phyloP scores from a whole-genome alignment of 495 filamentous ascomycete species.

The Neurospora intermedia region DNA sequence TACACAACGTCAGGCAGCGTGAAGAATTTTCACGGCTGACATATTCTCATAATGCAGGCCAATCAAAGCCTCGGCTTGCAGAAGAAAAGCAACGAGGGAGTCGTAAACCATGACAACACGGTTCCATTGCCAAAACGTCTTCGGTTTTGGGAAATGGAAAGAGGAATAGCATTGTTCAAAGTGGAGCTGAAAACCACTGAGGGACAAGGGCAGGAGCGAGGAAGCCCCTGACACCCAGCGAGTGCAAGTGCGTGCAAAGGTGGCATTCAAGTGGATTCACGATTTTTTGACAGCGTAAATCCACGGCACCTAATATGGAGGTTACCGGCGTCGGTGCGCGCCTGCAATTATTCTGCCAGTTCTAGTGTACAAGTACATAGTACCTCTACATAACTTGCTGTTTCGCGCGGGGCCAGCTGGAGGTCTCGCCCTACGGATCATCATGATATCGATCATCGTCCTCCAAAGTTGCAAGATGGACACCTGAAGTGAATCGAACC shows the following conservation, averaged over 20 bases:
- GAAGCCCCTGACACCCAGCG: not conserved
- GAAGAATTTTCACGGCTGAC: not conserved
- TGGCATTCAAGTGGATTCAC: not conserved
- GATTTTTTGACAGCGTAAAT: not conserved
- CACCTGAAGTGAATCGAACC: not conserved
- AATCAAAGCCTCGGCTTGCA: not conserved
- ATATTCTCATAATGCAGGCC: not conserved
- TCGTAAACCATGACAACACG: not conserved
- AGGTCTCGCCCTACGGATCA: not conserved
- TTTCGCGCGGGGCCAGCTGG: not conserved
- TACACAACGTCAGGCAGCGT: not conserved
- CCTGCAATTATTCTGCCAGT: not conserved
- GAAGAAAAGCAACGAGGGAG: not conserved
- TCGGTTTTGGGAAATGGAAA: not conserved
- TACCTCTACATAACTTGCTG: too few relatives aligned
- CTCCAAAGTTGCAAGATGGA: not conserved
- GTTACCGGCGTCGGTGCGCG: not conserved
- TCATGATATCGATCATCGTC: not conserved
- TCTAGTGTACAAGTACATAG: too few relatives aligned
- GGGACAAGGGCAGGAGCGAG: not conserved
- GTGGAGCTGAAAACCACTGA: not conserved
- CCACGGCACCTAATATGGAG: not conserved
- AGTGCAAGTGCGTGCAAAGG: not conserved
- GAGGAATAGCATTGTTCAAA: not conserved
- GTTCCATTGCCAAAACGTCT: not conserved